phyloP scores from a whole-genome alignment of 1,284 basidiomycete species.

The Flammula alnicola region DNA sequence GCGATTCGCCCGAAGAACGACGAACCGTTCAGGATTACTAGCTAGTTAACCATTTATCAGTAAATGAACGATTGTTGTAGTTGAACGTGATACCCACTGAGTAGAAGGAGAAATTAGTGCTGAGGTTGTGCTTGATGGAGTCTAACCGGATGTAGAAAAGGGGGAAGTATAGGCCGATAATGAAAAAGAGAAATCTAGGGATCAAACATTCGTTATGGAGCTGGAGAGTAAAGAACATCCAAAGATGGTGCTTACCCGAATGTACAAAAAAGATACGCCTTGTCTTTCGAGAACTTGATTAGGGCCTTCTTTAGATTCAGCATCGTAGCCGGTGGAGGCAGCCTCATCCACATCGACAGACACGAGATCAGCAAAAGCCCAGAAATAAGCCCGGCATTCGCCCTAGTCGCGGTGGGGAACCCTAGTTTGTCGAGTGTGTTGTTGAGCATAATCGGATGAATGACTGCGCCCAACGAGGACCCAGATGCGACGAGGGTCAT shows the following conservation, averaged over 20 bases:
- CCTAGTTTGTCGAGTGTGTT: constrained; percentile 31
- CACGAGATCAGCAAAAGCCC: constrained; percentile 43
- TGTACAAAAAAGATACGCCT: constrained; percentile 23
- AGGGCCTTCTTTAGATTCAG: constrained; percentile 7
- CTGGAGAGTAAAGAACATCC: too few species aligned
- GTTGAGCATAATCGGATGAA: constrained; percentile 23
- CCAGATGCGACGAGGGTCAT: constrained; percentile 25
- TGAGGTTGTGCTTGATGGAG: constrained; percentile 41
- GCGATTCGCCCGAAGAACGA: constrained; percentile 48
- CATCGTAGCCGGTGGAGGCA: constrained; percentile 34
- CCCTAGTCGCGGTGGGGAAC: constrained; percentile 45
- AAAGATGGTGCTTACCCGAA: constrained; percentile 11
- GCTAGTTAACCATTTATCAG: too few species aligned
- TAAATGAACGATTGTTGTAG: too few species aligned
- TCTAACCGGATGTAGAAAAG: constrained; percentile 56
- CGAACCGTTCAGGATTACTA: constrained; percentile 47
- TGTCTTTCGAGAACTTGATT: constrained; percentile 16
- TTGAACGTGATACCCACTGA: constrained; percentile 37
- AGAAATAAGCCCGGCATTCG: constrained; percentile 42
- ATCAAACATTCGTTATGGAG: not conserved
- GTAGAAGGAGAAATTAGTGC: constrained; percentile 46
- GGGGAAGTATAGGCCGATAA: constrained; percentile 43
- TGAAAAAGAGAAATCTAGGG: constrained; percentile 25
- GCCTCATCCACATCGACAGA: constrained; percentile 42
- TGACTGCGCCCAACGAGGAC: constrained; percentile 17